Conservation (phyloP, 345 rosid genomes). For the Populus tremula region DNA sequence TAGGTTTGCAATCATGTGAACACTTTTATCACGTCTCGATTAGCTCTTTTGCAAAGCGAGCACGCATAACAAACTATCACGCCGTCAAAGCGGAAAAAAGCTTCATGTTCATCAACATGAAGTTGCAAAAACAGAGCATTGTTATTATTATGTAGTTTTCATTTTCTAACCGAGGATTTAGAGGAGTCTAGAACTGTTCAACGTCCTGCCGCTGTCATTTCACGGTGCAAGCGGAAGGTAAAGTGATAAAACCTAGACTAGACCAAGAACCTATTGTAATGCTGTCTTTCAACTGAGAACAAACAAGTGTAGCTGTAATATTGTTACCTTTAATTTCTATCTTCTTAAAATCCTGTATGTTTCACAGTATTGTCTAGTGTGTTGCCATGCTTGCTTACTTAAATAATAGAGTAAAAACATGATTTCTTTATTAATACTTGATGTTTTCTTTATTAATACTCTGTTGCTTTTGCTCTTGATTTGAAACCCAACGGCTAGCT, state of each 20-base stretch:
- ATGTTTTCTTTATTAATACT: neutral
- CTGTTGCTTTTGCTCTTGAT: neutral
- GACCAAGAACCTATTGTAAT: neutral
- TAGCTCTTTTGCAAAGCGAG: too few relatives aligned
- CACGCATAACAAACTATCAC: too few relatives aligned
- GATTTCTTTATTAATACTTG: too few relatives aligned
- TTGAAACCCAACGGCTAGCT: neutral
- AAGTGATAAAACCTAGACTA: neutral
- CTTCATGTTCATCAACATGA: too few relatives aligned
- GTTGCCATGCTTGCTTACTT: neutral
- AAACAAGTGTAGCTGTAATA: too few relatives aligned
- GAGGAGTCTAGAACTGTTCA: neutral
- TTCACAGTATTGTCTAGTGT: neutral
- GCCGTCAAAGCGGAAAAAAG: too few relatives aligned
- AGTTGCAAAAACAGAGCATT: too few relatives aligned
- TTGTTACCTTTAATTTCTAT: too few relatives aligned
- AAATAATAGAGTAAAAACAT: neutral
- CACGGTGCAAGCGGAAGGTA: neutral
- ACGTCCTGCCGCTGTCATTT: neutral
- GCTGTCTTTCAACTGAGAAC: neutral
- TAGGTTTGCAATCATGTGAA: neutral
- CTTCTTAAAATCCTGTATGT: too few relatives aligned
- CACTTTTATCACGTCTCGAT: neutral
- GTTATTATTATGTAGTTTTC: too few relatives aligned
- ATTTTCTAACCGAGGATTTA: too few relatives aligned